Evolutionary conservation across 768 basidiomycete species (phyloP).

Genomic region (Lentinus brumalis): DNA sequence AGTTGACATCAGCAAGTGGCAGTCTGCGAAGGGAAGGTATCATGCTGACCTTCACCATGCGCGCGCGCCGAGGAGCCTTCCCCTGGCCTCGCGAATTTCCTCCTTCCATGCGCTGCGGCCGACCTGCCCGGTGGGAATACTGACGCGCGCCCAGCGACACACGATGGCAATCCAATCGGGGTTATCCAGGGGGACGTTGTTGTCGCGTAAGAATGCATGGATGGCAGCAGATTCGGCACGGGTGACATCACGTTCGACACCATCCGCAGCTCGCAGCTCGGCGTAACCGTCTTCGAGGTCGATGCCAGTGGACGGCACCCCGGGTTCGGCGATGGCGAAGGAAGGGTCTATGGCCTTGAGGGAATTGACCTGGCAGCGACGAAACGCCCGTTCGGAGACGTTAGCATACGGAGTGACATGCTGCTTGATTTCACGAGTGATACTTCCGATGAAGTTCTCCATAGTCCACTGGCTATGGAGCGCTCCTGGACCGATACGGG

Average conservation of each 20-base stretch:
- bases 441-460: conserved; percentile 28
- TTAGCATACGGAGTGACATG: conserved; percentile 30
- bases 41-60: background rate
- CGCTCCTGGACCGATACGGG: conserved; percentile 20
- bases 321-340: background rate
- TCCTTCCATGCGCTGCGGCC: conserved; percentile 22
- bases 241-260: background rate
- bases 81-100: conserved; percentile 16
- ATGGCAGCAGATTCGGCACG: conserved; percentile 4
- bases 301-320: conserved; percentile 12
- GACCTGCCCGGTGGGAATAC: conserved; percentile 22
- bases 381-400: conserved; percentile 23
- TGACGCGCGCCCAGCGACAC: conserved; percentile 19
- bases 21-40: too few relatives aligned
- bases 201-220: background rate
- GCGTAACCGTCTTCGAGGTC: conserved; percentile 28
- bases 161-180: background rate
- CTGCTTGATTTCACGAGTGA: conserved; percentile 29
- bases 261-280: conserved; percentile 21
- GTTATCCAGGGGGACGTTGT: background rate
- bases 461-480: conserved; percentile 26
- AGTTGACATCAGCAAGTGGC: background rate
- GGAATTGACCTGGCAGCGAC: conserved; percentile 27
- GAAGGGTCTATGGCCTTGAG: conserved; percentile 12
- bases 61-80: background rate